A percentile compares a stretch with the other conserved stretches of the same genome.
Conservation (phyloP, 73 alveolate genomes). For the Stentor roeselii region DNA sequence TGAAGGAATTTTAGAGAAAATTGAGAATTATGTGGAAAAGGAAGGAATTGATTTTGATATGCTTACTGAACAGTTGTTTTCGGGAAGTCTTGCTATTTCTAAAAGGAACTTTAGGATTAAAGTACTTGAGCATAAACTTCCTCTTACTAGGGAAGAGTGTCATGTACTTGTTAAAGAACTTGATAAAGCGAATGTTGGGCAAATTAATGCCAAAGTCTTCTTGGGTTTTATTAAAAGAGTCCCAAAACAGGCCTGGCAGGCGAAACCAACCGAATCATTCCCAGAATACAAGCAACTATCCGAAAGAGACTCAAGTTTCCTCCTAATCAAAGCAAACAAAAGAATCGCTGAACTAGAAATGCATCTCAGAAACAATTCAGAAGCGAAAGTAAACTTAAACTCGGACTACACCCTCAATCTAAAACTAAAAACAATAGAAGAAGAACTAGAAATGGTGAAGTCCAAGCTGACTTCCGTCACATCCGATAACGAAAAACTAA, state of each 20-base stretch:
- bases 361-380: background rate
- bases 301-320: background rate
- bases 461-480: background rate
- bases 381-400: background rate
- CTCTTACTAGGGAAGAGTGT: background rate
- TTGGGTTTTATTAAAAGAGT: background rate
- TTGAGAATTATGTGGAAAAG: background rate
- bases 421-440: conserved; percentile 16
- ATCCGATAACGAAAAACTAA: background rate
- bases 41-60: background rate
- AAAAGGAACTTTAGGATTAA: background rate
- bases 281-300: background rate
- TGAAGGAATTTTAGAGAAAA: background rate
- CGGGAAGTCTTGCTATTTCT: background rate
- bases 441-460: conserved; percentile 1
- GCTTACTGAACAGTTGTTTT: background rate
- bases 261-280: background rate
- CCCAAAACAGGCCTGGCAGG: conserved; percentile 18
- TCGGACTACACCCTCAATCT: background rate
- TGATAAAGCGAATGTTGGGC: background rate
- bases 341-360: background rate
- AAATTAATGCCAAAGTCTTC: background rate
- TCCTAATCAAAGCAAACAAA: background rate
- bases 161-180: background rate
- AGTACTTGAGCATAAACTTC: conserved; percentile 1